phyloP scores from a whole-genome alignment of 106 monocot species.

The Iris macrosiphon region DNA sequence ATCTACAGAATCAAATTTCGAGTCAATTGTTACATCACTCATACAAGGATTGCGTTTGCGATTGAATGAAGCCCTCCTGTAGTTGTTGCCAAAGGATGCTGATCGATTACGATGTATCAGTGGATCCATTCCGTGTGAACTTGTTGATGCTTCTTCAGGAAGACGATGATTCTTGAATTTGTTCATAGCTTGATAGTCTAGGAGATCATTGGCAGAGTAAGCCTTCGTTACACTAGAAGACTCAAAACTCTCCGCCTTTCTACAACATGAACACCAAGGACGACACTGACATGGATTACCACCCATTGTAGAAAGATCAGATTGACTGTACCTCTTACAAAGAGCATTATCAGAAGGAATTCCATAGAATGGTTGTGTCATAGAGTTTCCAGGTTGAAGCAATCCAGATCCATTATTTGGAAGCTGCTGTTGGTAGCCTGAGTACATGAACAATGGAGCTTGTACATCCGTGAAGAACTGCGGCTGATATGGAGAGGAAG shows the following conservation, averaged over 20 bases:
- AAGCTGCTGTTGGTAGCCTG: background rate
- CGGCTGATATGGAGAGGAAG: constrained; percentile 2
- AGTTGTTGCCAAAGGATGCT: constrained; percentile 2
- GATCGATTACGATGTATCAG: background rate
- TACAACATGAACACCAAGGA: background rate
- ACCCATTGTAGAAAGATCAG: constrained; percentile 1
- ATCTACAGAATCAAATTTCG: constrained; percentile 24
- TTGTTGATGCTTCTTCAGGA: constrained; percentile 13
- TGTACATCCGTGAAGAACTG: background rate
- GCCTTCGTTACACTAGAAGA: background rate
- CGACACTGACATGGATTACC: background rate
- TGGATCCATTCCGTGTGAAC: constrained; percentile 10
- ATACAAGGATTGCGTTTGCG: no score
- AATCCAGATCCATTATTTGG: constrained; percentile 7
- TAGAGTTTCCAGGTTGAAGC: constrained; percentile 3
- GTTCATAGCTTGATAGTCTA: constrained; percentile 8
- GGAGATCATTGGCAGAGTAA: background rate
- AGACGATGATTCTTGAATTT: constrained; percentile 3
- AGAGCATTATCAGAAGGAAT: background rate
- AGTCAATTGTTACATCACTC: no score
- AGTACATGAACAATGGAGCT: no score
- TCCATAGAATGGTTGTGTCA: constrained; percentile 11
- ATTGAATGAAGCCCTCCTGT: no score
- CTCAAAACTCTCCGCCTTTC: background rate
- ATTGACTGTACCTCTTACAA: background rate